Evolutionary conservation across 1,139 yeast species (phyloP).

Genomic region (Yamadazyma blattariae): DNA sequence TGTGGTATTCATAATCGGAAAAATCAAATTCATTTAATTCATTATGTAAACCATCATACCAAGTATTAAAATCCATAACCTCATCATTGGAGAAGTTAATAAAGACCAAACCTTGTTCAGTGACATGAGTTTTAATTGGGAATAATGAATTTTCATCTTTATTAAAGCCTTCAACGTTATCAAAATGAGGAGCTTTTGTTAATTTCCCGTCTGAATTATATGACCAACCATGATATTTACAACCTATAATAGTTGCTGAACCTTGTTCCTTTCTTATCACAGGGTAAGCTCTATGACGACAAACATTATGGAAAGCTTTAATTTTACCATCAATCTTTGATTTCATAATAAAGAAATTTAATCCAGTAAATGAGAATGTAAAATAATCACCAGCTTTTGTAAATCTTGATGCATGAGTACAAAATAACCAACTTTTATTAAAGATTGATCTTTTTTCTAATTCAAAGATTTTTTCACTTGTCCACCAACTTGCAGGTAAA

Average conservation of each 20-base stretch:
- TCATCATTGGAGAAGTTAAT: constrained; percentile 43
- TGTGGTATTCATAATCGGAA: constrained; percentile 58
- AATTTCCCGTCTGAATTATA: constrained; percentile 56
- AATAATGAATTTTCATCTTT: constrained; percentile 55
- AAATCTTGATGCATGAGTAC: constrained; percentile 50
- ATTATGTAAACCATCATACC: constrained; percentile 47
- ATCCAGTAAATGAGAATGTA: constrained; percentile 48
- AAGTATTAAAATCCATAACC: constrained; percentile 44
- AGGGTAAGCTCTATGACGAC: constrained; percentile 65
- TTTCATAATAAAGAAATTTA: constrained; percentile 54
- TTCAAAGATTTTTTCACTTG: constrained; percentile 54
- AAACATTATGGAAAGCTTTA: constrained; percentile 61
- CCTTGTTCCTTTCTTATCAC: constrained; percentile 57
- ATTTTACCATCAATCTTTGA: constrained; percentile 47
- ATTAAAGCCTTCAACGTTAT: constrained; percentile 54
- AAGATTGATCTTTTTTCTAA: constrained; percentile 57
- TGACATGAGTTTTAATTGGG: constrained; percentile 52
- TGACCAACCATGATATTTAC: constrained; percentile 67
- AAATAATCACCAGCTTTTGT: constrained; percentile 56
- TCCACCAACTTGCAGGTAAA: constrained; percentile 67
- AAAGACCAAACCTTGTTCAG: constrained; percentile 56
- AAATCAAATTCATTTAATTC: constrained; percentile 59
- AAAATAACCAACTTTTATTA: constrained; percentile 54
- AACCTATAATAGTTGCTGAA: constrained; percentile 54
- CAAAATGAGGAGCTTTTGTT: constrained; percentile 62